Base-by-base conservation (phyloP, 768 basidiomycete genomes). In the Mycena olivaceomarginata region DNA sequence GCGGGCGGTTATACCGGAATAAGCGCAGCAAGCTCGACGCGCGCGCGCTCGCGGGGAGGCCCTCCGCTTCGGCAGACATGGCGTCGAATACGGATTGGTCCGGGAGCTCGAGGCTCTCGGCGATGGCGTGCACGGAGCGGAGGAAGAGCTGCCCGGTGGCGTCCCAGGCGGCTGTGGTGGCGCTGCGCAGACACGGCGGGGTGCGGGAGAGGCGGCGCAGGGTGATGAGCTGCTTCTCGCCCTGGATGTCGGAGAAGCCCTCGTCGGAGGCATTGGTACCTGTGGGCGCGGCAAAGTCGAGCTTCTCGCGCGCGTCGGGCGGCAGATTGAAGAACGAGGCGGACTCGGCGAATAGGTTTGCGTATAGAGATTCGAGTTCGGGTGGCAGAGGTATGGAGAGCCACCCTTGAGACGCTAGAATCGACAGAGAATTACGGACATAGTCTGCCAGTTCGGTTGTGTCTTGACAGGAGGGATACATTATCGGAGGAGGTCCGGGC, bases 201-300 rank as follows among this genome's bases (percentile, higher is more conserved):
- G 67, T 77, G 15, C 72, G 40, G 0, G 68, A 67, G 18, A 60
- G 2, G 5, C 75, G 68, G 53, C 78, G 78, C 4, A 79, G 41
- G 1, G 78, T 79, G 45, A 79, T 77, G 41, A 79, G 75, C 65
- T 76, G 75, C 53, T 79, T 79, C 75, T 79, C 78, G 51, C 72
- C 72, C 1, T 48, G 65, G 20, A 79, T 76, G 7, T 76, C 78
- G 1, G 72, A n/a, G 66, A 74, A 79, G 16, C 78, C 78, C 69
- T 79, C 78, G 66, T 79, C 78, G 10, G 78, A 79, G 18, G 75
- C 78, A 39, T 20, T 37, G 7, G 62, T 70, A 5, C 78, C 75
- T 8, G 56, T 41, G 13, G 78, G 78, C 12, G 78, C 78, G 1
- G 75, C 78, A 22, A 37, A 74, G 13, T 31, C 16, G 13, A 41